Evolutionary conservation across 441 rosid species (phyloP), one percentile per base, ranked within the genome.

Genomic region (Iberis amara): DNA sequence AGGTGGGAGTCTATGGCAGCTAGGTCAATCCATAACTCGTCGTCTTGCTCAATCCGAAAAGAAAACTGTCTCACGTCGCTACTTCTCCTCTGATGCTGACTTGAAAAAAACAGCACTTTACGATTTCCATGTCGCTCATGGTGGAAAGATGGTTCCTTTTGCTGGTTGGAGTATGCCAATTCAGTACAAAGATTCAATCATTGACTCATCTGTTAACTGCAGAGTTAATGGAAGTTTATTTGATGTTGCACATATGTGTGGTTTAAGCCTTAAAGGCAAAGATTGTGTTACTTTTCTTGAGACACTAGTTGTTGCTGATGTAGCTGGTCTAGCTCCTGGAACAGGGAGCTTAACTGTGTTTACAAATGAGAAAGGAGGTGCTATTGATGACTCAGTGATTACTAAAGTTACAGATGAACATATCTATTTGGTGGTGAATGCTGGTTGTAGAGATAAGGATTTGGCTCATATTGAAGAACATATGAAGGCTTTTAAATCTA

Each of bases 91-190:
- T 0, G 98, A 78, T 52, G 77, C 86, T 57, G 95, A 86, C 26
- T 77, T 88, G 41, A 91, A 88, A 68, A 88, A 86, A 60, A 91
- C 96, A 1, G 95, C 58, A 41, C 91, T 91, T 50, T 78, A 88
- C 46, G 95, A 88, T 55, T 88, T 85, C 72, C 98, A 91, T 28
- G 79, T 83, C 9, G 69, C 76, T 5, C 38, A 86, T 66, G 95
- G 94, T 4, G 95, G 80, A 53, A 91, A 91, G 78, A 91, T 88
- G 96, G 98, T 82, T 50, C 95, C 98, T 11, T 91, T 91, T 57
- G 98, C 98, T 43, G 96, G 95, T 52, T 91, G 96, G 96, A 76
- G 95, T 77, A 91, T 91, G 98, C 98, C 96, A 6, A 83, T 91
- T 64, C 98, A 88, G 68, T 91, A 88, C 80, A 91, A 86, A 72